Conservation (phyloP, 1,284 basidiomycete species). For the Anthracocystis panici-leucophaei region DNA sequence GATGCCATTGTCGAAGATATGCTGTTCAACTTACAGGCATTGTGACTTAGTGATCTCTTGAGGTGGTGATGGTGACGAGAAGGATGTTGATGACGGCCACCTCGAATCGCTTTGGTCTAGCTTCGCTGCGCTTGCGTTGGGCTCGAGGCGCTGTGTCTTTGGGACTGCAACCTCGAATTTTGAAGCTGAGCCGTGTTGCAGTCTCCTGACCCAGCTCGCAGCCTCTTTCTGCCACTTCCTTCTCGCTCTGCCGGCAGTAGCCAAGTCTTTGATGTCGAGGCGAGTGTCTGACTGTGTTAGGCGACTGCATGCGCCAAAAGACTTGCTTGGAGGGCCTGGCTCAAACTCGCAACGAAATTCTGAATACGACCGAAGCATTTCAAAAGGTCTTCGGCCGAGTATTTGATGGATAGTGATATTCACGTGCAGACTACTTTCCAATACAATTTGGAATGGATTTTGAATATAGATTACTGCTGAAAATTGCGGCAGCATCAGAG, state of each 20-base stretch:
- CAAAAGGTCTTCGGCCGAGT: neutral
- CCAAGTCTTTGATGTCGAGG: no score
- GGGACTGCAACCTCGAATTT: neutral
- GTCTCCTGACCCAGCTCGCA: neutral
- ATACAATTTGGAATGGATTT: neutral
- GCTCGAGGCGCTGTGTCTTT: constrained; percentile 1
- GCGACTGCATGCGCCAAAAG: no score
- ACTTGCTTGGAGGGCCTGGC: no score
- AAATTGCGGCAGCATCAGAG: neutral
- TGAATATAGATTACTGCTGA: neutral
- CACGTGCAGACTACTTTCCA: neutral
- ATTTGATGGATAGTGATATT: rapidly evolving
- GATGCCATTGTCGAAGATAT: constrained; percentile 16
- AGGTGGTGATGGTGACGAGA: constrained; percentile 54
- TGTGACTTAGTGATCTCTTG: constrained; percentile 56
- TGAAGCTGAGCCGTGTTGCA: neutral
- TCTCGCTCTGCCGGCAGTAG: neutral
- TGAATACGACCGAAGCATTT: neutral
- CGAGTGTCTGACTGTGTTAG: no score
- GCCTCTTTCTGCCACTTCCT: neutral
- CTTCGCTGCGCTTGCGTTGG: constrained; percentile 6
- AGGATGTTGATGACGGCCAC: constrained; percentile 35
- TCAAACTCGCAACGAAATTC: neutral
- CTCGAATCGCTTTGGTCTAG: constrained; percentile 44
- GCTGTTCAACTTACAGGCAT: constrained; percentile 52